Evolutionary conservation across 495 filamentous ascomycete genomes (phyloP).

Genomic region (Copromyces sp.): DNA sequence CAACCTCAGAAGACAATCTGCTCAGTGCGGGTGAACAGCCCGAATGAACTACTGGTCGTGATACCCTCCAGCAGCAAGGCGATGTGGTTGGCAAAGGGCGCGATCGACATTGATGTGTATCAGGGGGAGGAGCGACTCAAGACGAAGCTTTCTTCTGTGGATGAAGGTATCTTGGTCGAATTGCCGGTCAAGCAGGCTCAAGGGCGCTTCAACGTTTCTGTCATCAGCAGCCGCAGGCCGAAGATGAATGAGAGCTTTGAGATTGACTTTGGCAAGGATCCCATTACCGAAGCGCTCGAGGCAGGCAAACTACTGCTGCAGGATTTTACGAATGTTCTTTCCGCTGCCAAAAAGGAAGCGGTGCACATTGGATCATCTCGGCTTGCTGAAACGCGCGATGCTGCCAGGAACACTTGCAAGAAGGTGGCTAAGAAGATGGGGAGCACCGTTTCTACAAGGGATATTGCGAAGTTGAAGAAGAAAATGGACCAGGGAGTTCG

Average conservation of each 20-base stretch:
- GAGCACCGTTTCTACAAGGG: slow-evolving; percentile 10
- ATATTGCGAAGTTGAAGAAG: slow-evolving; percentile 10
- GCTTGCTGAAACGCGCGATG: slow-evolving; percentile 22
- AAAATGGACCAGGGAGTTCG: slow-evolving; percentile 22
- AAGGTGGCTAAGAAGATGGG: slow-evolving; percentile 16
- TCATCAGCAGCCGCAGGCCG: slow-evolving; percentile 33
- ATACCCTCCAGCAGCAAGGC: slow-evolving; percentile 29
- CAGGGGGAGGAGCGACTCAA: slow-evolving; percentile 29
- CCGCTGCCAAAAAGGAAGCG: slow-evolving; percentile 23
- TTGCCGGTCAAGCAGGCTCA: slow-evolving; percentile 30
- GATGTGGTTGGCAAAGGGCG: slow-evolving; percentile 31
- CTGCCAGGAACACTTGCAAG: slow-evolving; percentile 22
- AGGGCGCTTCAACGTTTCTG: slow-evolving; percentile 31
- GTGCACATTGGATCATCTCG: slow-evolving; percentile 11
- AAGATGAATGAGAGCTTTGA: slow-evolving; percentile 37
- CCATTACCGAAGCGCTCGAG: slow-evolving; percentile 25
- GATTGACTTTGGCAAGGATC: slow-evolving; percentile 31
- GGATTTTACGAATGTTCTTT: slow-evolving; percentile 24
- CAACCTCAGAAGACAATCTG: slow-evolving; percentile 22
- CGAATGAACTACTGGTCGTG: slow-evolving; percentile 30
- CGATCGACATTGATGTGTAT: slow-evolving; percentile 33
- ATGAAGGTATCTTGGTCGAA: slow-evolving; percentile 36
- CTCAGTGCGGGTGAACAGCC: slow-evolving; percentile 25
- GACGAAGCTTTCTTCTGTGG: slow-evolving; percentile 31
- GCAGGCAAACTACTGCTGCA: slow-evolving; percentile 30